These are phyloP conservation scores for Ambrosiella beaveri DNA, from an alignment of 2,329 filamentous ascomycete genomes.

Conservation along the genomic window DNA sequence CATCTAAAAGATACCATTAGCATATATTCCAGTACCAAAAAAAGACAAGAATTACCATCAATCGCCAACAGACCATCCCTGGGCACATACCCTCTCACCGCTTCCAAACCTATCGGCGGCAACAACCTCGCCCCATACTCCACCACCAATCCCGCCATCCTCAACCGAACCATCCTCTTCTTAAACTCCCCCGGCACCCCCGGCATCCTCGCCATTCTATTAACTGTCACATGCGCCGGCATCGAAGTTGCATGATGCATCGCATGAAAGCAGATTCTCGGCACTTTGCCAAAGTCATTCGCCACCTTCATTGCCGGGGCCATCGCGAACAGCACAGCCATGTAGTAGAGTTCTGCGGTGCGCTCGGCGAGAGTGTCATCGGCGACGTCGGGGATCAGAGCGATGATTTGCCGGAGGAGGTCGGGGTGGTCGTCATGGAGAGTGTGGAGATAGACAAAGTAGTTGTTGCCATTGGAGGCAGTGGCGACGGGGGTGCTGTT, in stretches of 20 bases:
- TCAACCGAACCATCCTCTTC: conserved; percentile 60
- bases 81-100: conserved; percentile 43
- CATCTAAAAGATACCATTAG: conserved; percentile 18
- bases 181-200: conserved; percentile 40
- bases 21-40: neutral
- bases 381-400: conserved; percentile 43
- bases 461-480: conserved; percentile 25
- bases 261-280: conserved; percentile 56
- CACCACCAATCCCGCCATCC: conserved; percentile 55
- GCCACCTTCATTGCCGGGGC: conserved; percentile 33
- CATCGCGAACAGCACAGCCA: conserved; percentile 29
- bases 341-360: conserved; percentile 43
- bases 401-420: conserved; percentile 44
- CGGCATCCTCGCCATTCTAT: conserved; percentile 42
- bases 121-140: conserved; percentile 55
- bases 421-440: conserved; percentile 42
- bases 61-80: conserved; percentile 27
- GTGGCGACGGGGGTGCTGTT: neutral
- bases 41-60: conserved; percentile 25
- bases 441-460: neutral
- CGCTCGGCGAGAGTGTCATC: conserved; percentile 38
- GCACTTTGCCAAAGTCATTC: conserved; percentile 45
- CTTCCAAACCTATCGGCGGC: conserved; percentile 40
- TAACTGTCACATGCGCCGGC: conserved; percentile 58
- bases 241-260: conserved; percentile 60